Conservation (phyloP, 2,329 filamentous ascomycete species). For the Pseudonectria buxi region DNA sequence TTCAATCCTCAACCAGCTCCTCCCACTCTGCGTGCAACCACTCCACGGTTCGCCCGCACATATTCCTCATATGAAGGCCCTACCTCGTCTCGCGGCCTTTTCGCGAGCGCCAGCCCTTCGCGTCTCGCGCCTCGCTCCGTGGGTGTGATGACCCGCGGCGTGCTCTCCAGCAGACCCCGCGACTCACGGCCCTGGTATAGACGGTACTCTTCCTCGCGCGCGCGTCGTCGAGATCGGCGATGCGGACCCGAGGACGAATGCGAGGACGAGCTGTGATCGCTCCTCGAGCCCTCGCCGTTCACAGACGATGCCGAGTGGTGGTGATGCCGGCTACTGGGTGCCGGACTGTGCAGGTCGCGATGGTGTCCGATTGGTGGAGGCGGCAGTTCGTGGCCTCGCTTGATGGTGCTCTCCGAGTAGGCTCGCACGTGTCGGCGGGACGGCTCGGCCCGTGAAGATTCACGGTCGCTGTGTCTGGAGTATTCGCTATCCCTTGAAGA, state of each 20-base stretch:
- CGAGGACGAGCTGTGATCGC: conserved; percentile 4
- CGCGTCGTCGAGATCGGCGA: conserved; percentile 5
- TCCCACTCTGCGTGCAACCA: conserved; percentile 6
- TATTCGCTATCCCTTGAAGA: conserved; percentile 9
- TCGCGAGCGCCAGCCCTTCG: conserved; percentile 12
- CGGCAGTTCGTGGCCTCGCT: conserved; percentile 10
- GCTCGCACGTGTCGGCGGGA: conserved; percentile 9
- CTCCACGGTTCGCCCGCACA: conserved; percentile 11
- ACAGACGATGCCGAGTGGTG: conserved; percentile 13
- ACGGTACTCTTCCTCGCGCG: conserved; percentile 22
- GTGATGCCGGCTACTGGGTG: conserved; percentile 12
- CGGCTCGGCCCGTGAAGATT: conserved; percentile 10
- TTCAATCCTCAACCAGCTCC: conserved; percentile 15
- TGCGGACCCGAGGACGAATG: conserved; percentile 3
- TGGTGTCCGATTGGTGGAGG: conserved; percentile 5
- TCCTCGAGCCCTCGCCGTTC: conserved; percentile 7
- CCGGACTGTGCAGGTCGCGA: conserved; percentile 12
- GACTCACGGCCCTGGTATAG: conserved; percentile 20
- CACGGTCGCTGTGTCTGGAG: conserved; percentile 7
- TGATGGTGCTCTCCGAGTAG: conserved; percentile 12
- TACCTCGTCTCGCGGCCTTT: conserved; percentile 2
- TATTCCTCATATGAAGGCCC: conserved; percentile 20
- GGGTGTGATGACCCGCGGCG: conserved; percentile 8
- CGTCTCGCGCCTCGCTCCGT: conserved; percentile 9
- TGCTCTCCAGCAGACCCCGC: conserved; percentile 7